Evolutionary conservation across 805 yeast species (phyloP), one percentile per base, ranked within the genome.

Genomic region (Saturnispora quitensis): DNA sequence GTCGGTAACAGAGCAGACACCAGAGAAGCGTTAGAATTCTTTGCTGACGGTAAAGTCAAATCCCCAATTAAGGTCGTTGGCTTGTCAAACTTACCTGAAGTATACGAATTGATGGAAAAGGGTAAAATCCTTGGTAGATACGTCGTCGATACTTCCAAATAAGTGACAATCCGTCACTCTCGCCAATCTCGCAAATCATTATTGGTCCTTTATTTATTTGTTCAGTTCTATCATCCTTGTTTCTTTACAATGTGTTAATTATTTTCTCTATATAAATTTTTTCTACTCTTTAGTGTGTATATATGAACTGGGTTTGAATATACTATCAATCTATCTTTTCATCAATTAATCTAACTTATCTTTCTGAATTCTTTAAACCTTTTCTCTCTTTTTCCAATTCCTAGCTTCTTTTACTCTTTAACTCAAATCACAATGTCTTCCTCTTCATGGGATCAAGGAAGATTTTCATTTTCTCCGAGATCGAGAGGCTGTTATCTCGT

Each of bases 401-500:
- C 22, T 9, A 18, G n/a, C 18, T 18, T 10, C n/a, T 1, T 38
- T 38, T 18, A 18, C 8, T 18, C 15, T 18, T 20, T 5, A 17
- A 18, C 7, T 20, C 13, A 38, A 18, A 20, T 9, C 24, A 8
- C 8, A 18, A 38, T 38, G 22, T 38, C 42, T 18, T 38, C 42
- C n/a, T 35, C 40, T 40, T 63, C 75, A 22, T 85, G 89, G 89
- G 75, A 72, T 45, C 89, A 84, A 58, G 71, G 67, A 42, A 76
- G 73, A 44, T 74, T 84, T 60, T 61, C 80, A 8, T 69, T 84
- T 38, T 55, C 72, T 4, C 75, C 89, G 3, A 74, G 86, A 42
- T 61, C 81, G 6, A 75, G 83, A 56, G 95, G 95, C 3, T 76
- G 81, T 53, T 84, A 86, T 65, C 71, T 87, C 27, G 77, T 86